Base-by-base conservation (phyloP, 2,329 filamentous ascomycete species). In the Colletotrichum truncatum region DNA sequence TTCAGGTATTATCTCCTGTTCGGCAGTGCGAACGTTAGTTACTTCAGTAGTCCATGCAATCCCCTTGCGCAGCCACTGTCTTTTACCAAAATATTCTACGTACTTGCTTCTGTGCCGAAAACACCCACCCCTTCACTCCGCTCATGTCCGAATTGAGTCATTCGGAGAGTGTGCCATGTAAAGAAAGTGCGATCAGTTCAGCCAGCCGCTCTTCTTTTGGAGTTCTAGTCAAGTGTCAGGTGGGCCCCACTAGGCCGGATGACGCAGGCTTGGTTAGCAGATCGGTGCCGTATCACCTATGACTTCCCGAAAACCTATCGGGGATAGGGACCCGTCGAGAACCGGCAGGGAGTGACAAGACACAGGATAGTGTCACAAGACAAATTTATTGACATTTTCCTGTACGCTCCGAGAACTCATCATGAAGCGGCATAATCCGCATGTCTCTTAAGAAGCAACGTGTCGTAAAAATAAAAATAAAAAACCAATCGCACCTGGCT, bases 201-300 rank as follows among this genome's bases (percentile, higher is more conserved):
- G 25, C 12, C 43, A 28, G 45, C 30, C 45, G 45, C 45, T n/a
- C n/a, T n/a, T n/a, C n/a, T n/a, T n/a, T n/a, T n/a, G n/a, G n/a
- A n/a, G n/a, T n/a, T n/a, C n/a, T 32, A 12, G 30, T 12, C 28
- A 28, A 12, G 18, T 28, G 21, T 48, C 14, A 48, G 36, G 51
- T 54, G 34, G 52, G 52, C 38, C 38, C 45, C 28, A 26, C 51
- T 52, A 45, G 53, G 21, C 60, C 28, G 38, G 53, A 10, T 46
- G 54, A 59, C 54, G 45, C 46, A 59, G 28, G 25, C 51, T 51
- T 38, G 28, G 28, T 32, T 28, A n/a, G 25, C 23, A 16, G 12
- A 21, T 53, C 57, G 48, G 60, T 45, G 45, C 54, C 60, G 60
- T 58, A 16, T 51, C 43, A 45, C 54, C 34, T 41, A n/a, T n/a